Conservation (phyloP, 352 stramenopile species). For the Phytophthora foliorum region DNA sequence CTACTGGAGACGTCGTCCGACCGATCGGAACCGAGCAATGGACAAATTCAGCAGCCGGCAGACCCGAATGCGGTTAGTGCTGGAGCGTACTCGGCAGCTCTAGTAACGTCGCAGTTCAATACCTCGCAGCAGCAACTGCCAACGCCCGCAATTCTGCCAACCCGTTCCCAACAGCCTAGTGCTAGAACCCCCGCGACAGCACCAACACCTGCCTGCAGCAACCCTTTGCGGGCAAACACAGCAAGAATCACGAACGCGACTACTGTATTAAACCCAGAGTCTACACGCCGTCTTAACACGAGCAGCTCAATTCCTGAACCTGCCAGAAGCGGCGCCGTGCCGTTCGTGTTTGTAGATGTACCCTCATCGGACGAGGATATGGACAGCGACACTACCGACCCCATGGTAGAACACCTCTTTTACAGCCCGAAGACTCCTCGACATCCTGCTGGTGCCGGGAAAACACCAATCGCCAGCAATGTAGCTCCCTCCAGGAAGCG, state of each 20-base stretch:
- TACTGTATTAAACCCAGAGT: conserved; percentile 2
- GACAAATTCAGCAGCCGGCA: conserved; percentile 13
- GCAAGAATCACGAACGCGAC: conserved; percentile 1
- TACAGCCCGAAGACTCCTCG: conserved; percentile 81
- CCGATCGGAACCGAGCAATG: conserved; percentile 16
- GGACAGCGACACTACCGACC: conserved; percentile 76
- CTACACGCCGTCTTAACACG: conserved; percentile 13
- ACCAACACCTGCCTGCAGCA: neutral
- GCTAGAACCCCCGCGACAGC: neutral
- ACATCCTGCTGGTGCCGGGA: neutral
- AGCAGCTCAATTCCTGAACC: conserved; percentile 1
- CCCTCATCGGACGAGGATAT: conserved; percentile 68
- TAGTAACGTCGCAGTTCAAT: conserved; percentile 60
- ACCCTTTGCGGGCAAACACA: neutral
- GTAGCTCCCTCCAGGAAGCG: conserved; percentile 40
- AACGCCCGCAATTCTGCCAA: conserved; percentile 3
- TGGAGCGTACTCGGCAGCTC: conserved; percentile 67
- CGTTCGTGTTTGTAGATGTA: conserved; percentile 68
- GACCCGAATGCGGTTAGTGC: conserved; percentile 30
- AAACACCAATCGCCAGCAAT: neutral
- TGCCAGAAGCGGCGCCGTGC: conserved; percentile 17
- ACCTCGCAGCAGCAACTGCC: conserved; percentile 27
- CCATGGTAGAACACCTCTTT: conserved; percentile 77
- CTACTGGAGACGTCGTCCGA: conserved; percentile 59
- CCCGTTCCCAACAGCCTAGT: conserved; percentile 7